Base-by-base conservation (phyloP, 257 asterid species). In the Leptodermis oblonga region DNA sequence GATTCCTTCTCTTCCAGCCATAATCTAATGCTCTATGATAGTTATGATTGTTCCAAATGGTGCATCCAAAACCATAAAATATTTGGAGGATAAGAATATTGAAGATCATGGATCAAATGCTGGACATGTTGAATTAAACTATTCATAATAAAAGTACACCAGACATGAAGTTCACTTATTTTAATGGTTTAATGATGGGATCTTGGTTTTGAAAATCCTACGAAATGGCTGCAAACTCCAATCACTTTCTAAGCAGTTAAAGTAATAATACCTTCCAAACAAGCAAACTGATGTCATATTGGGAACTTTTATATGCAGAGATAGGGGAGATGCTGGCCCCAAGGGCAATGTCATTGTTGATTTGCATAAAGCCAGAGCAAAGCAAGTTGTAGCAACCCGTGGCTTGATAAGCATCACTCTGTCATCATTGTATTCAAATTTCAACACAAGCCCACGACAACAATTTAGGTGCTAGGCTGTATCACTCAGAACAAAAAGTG, bases 391-490 rank as follows among this genome's bases (percentile, higher is more conserved):
- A 87, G 86, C 97, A 90, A 0, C 97, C 97, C 25, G 97, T 91
- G 79, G 96, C 95, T 86, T 91, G 95, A 83, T 91, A 91, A 3
- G 95, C 92, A 83, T 91, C 96, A 66, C 95, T 87, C 97, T 91
- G 90, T 79, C 75, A 82, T 73, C 71, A 70, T 75, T 68, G 56
- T 5, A 72, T 10, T 22, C 18, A 53, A 67, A 62, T 79, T 79
- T 69, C 51, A 71, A n/a, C 68, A 77, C 65, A 77, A 30, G 48
- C 65, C 33, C 49, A 72, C 23, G 52, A 53, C 39, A 72, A 46
- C 23, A 13, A 31, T 30, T 28, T 39, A 71, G 56, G 49, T 70
- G 79, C 85, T 75, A 84, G n/a, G 81, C 84, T 73, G 80, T 75
- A 70, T n/a, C n/a, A n/a, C n/a, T 22, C 61, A 20, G 55, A 70